These are phyloP conservation scores for Pichia sp. DNA, from an alignment of 1,139 yeast genomes.

Conservation along the genomic window DNA sequence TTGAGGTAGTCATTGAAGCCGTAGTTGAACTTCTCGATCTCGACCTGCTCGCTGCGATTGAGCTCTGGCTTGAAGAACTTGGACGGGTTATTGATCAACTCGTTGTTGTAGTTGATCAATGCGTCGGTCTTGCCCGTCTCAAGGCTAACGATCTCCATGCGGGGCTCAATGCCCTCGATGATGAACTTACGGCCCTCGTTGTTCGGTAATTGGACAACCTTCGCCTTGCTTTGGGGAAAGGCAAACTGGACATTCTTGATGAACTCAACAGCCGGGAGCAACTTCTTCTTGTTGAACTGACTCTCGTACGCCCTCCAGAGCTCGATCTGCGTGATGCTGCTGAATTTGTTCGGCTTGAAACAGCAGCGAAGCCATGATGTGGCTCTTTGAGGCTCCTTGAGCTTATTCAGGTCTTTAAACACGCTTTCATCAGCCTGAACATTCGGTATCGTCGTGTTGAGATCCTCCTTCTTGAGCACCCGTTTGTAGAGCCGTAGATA, in stretches of 20 bases:
- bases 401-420: slow-evolving; percentile 53
- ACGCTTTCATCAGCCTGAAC: slow-evolving; percentile 38
- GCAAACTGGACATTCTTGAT: slow-evolving; percentile 91
- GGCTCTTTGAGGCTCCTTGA: slow-evolving; percentile 88
- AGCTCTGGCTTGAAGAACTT: slow-evolving; percentile 19
- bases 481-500: slow-evolving; percentile 39
- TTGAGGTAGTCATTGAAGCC: slow-evolving; percentile 29
- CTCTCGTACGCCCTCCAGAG: slow-evolving; percentile 94
- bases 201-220: slow-evolving; percentile 69
- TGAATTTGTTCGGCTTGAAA: slow-evolving; percentile 69
- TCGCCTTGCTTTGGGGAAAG: slow-evolving; percentile 87
- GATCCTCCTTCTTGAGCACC: slow-evolving; percentile 38
- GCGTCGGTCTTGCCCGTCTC: slow-evolving; percentile 35
- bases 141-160: slow-evolving; percentile 46
- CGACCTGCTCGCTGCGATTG: slow-evolving; percentile 27
- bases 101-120: slow-evolving; percentile 15
- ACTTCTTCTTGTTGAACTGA: slow-evolving; percentile 60
- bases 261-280: slow-evolving; percentile 93
- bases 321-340: slow-evolving; percentile 93
- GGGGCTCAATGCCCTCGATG: slow-evolving; percentile 82
- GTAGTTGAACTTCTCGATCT: slow-evolving; percentile 30
- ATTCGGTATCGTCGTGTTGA: slow-evolving; percentile 17
- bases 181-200: slow-evolving; percentile 65
- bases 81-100: slow-evolving; percentile 9
- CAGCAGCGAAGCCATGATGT: slow-evolving; percentile 94